Conservation (phyloP, 768 basidiomycete species). For the Pisolithus microcarpus region DNA sequence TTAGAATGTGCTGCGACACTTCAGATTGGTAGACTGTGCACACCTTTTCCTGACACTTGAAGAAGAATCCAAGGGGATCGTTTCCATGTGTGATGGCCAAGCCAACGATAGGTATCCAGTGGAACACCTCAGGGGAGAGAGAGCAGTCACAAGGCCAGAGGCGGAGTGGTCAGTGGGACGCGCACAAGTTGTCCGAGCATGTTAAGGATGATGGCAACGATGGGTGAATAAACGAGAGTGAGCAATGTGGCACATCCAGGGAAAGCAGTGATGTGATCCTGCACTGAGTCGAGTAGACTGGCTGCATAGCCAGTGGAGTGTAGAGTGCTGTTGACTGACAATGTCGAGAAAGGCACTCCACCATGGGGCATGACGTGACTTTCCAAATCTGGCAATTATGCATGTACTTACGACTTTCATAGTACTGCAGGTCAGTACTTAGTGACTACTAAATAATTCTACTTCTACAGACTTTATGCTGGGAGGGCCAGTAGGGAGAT, state of each 20-base stretch:
- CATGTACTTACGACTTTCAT: too few relatives aligned
- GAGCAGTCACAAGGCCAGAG: slow-evolving; percentile 59
- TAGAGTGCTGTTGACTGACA: slow-evolving; percentile 20
- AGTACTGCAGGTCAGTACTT: too few relatives aligned
- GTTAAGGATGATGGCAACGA: slow-evolving; percentile 65
- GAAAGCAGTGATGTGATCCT: slow-evolving; percentile 15
- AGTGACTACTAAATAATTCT: too few relatives aligned
- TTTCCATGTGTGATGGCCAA: slow-evolving; percentile 86
- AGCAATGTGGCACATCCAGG: slow-evolving; percentile 29
- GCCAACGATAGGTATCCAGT: slow-evolving; percentile 85
- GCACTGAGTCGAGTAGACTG: slow-evolving; percentile 10
- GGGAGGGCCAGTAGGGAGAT: too few relatives aligned
- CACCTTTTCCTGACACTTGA: slow-evolving; percentile 71
- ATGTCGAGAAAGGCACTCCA: too few relatives aligned
- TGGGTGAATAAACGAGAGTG: slow-evolving; percentile 55
- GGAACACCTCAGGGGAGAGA: too few relatives aligned
- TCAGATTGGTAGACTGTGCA: slow-evolving; percentile 4
- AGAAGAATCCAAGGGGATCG: slow-evolving; percentile 87
- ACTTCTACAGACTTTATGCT: too few relatives aligned
- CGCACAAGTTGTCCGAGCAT: slow-evolving; percentile 72
- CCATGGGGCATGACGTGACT: too few relatives aligned
- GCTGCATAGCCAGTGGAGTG: slow-evolving; percentile 21
- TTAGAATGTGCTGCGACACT: background rate
- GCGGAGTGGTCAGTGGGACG: background rate
- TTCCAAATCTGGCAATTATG: too few relatives aligned